Conservation (phyloP, 257 asterid genomes). For the Solanum arcanum region DNA sequence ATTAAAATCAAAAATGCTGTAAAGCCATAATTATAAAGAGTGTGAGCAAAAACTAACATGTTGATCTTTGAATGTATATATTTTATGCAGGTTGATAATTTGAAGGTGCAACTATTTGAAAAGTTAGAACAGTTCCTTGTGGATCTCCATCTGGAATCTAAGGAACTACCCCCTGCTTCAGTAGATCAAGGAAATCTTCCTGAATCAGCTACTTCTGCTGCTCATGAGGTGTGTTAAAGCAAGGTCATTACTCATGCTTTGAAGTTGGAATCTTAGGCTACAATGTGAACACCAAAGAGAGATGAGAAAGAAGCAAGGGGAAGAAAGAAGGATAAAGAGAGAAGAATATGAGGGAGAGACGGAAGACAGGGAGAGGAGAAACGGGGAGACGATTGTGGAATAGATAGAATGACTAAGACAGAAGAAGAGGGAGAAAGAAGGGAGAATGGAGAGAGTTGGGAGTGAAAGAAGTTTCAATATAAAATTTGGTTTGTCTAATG, state of each 20-base stretch:
- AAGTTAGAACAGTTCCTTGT: slow-evolving; percentile 87
- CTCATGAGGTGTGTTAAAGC: slow-evolving; percentile 56
- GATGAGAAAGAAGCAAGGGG: neutral
- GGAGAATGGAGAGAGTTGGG: neutral
- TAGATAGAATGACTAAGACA: neutral
- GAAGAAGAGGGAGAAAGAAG: neutral
- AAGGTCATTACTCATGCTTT: neutral
- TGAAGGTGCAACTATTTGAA: slow-evolving; percentile 84
- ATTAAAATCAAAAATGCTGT: neutral
- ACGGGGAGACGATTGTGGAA: neutral
- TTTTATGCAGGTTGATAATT: slow-evolving; percentile 67
- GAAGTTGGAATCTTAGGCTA: neutral
- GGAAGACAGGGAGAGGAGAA: neutral
- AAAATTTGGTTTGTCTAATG: neutral
- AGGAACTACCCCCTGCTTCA: slow-evolving; percentile 35
- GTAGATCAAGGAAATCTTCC: slow-evolving; percentile 25
- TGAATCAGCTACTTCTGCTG: slow-evolving; percentile 34
- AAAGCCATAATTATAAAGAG: neutral
- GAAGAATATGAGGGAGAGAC: neutral
- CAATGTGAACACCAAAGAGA: neutral
- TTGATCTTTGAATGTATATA: neutral
- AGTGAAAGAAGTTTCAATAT: neutral
- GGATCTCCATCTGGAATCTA: slow-evolving; percentile 70
- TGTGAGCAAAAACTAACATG: neutral
- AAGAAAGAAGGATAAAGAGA: neutral